A percentile compares a stretch with the other conserved stretches of the same genome.
These are phyloP conservation scores for Cordyceps militaris DNA, from an alignment of 2,329 filamentous ascomycete species.

Conservation along the genomic window DNA sequence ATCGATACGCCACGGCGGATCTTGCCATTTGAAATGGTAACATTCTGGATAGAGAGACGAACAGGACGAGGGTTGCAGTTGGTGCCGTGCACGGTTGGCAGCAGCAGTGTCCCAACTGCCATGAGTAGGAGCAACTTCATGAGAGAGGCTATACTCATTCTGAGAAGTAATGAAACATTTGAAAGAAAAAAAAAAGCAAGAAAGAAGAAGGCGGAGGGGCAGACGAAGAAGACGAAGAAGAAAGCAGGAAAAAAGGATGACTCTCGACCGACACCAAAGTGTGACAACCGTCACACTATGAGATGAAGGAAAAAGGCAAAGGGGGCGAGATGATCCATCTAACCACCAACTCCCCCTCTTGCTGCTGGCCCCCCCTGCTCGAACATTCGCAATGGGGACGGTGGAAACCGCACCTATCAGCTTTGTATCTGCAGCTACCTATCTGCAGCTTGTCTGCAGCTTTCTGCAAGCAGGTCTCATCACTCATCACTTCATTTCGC, in stretches of 20 bases:
- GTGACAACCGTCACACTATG: neutral
- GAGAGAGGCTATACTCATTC: neutral
- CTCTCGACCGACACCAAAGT: neutral
- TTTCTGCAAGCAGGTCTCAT: neutral
- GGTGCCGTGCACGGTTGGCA: neutral
- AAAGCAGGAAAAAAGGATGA: neutral
- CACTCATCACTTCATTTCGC: neutral
- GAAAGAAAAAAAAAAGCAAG: neutral
- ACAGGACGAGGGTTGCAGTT: neutral
- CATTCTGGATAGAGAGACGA: constrained; percentile 2
- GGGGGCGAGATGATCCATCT: neutral
- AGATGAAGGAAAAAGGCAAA: neutral
- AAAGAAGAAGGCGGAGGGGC: too few species aligned
- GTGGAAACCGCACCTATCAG: neutral
- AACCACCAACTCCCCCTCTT: neutral
- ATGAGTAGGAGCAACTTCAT: neutral
- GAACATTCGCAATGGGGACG: neutral
- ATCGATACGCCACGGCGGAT: constrained; percentile 11
- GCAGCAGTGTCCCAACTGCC: neutral
- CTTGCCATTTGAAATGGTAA: constrained; percentile 2
- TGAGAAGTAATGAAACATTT: neutral
- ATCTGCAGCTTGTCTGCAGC: neutral
- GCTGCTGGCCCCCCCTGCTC: neutral
- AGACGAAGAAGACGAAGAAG: too few species aligned
- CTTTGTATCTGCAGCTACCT: neutral